Base-by-base conservation (phyloP, 1,284 basidiomycete genomes). In the Sporisorium exsertum region DNA sequence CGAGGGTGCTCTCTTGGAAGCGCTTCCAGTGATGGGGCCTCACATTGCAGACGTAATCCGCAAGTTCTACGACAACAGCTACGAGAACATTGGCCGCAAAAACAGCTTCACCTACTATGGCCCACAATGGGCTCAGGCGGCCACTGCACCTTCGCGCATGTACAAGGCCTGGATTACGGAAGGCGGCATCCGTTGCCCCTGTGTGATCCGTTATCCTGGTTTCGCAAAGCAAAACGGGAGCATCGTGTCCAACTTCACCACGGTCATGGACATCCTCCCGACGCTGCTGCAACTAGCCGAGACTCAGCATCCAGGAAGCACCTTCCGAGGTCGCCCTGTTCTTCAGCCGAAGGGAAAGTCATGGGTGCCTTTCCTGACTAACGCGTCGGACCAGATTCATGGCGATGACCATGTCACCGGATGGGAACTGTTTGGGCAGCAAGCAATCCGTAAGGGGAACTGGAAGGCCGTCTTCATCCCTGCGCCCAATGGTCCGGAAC, bases 221-320 rank as follows among this genome's bases (percentile, higher is more conserved):
- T 45, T 56, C 27, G 46, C 46, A 29, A 49, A 49, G 27, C 35
- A 56, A 27, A 42, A 42, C 27, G 40, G 40, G 2, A 43, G 42
- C 54, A 49, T 81, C 13, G 56, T 61, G 10, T 76, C 64, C 50
- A 61, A 74, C 9, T 83, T 84, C 58, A 79, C 79, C 13, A 86
- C 84, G 5, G 79, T 80, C 52, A 86, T 86, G 85, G 85, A 86
- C 63, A 68, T 86, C 42, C 45, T 83, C 20, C 84, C 83, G 2
- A 86, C 85, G 0, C 37, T 85, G n/a, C 82, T 86, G 32, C 79
- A 84, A 1, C 72, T 86, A 1, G 79, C 82, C 0, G 70, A 74
- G 1, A 55, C 81, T 3, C 26, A 57, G 24, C 76, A 72, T 49
- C 65, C 70, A 15, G 52, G 51, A 0, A 18, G 16, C 2, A 24